A percentile compares a stretch with the other conserved stretches of the same genome.
Evolutionary conservation across 345 rosid species (phyloP).

Genomic region (Populus alba): DNA sequence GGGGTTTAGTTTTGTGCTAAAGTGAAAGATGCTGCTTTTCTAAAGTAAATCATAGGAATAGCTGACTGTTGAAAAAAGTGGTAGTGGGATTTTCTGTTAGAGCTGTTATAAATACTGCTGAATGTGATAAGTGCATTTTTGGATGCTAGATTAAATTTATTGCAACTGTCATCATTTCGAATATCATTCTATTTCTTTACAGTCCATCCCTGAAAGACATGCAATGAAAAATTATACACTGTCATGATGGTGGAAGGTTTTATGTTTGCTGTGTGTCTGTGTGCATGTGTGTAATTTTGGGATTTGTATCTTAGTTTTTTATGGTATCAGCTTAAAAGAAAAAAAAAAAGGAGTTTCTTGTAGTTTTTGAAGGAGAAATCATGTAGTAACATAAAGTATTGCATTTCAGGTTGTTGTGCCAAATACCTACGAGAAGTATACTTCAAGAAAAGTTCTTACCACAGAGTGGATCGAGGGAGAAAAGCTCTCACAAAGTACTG

Average conservation of each 20-base stretch:
- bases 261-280: no score
- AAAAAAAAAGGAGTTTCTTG: no score
- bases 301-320: background rate
- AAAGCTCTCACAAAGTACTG: slow-evolving; percentile 90
- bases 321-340: background rate
- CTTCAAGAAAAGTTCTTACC: slow-evolving; percentile 95
- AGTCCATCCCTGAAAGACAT: background rate
- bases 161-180: background rate
- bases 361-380: background rate
- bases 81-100: background rate
- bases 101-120: background rate
- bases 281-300: no score
- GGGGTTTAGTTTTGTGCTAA: background rate
- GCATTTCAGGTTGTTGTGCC: slow-evolving; percentile 79
- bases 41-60: background rate
- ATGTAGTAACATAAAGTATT: background rate
- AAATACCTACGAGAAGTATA: slow-evolving; percentile 68
- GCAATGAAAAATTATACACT: no score
- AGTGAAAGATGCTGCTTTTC: background rate
- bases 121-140: background rate
- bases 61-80: background rate
- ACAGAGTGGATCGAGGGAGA: slow-evolving; percentile 88
- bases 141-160: background rate
- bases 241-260: no score
- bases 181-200: background rate